These are phyloP conservation scores for Quercus alba DNA, from an alignment of 306 rosid genomes.

Conservation along the genomic window DNA sequence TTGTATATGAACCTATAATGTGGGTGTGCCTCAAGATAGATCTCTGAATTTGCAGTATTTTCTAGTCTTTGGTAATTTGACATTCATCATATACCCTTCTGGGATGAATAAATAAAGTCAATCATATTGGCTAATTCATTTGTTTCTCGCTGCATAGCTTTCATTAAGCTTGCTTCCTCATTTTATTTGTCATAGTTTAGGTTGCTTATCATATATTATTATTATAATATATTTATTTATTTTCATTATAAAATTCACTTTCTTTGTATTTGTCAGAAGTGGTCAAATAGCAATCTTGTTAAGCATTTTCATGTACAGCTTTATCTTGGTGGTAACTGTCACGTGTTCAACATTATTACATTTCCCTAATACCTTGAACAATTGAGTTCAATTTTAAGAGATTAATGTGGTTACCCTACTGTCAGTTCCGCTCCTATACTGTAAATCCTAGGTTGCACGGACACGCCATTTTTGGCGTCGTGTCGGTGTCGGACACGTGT, in stretches of 20 bases:
- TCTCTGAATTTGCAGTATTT: background rate
- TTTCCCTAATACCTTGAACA: background rate
- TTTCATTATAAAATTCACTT: background rate
- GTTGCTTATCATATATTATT: background rate
- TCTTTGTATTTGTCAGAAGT: background rate
- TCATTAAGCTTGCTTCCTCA: background rate
- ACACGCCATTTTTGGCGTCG: too few relatives aligned
- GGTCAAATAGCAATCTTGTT: background rate
- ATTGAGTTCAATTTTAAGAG: background rate
- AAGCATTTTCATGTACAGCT: background rate
- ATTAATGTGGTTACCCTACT: background rate
- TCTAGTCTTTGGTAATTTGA: background rate
- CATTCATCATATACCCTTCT: background rate
- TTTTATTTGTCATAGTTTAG: background rate
- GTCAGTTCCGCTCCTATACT: background rate
- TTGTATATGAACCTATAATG: background rate
- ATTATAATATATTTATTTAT: background rate
- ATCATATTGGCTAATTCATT: background rate
- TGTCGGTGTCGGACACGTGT: too few relatives aligned
- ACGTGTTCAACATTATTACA: background rate
- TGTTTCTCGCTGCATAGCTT: background rate
- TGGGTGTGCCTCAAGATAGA: background rate
- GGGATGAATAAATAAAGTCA: background rate
- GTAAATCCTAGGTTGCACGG: too few relatives aligned
- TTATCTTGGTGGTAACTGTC: background rate